phyloP scores from a whole-genome alignment of 495 filamentous ascomycete genomes.

The Penicillium silybi region DNA sequence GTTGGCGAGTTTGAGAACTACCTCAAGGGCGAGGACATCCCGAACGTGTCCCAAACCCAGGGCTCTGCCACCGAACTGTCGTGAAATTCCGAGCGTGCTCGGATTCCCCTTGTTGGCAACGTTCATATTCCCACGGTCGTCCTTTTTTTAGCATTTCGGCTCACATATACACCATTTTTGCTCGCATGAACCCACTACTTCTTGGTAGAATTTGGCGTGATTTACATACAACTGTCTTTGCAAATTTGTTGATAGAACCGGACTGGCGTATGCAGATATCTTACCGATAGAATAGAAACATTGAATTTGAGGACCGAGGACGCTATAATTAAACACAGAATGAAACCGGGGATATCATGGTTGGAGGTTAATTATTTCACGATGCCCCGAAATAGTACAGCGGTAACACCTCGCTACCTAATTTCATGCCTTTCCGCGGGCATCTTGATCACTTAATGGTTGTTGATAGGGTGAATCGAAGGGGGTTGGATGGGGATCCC shows the following conservation, averaged over 20 bases:
- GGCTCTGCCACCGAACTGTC: constrained; percentile 1
- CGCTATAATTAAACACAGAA: neutral
- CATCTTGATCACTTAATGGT: no score
- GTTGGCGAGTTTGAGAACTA: constrained; percentile 84
- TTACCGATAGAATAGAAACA: neutral
- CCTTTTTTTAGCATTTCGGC: constrained; percentile 2
- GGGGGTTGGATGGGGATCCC: no score
- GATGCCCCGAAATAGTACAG: no score
- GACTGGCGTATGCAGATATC: neutral
- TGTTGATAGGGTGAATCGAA: no score
- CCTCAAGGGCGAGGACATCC: constrained; percentile 58
- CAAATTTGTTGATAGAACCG: neutral
- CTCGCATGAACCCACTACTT: neutral
- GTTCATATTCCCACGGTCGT: neutral
- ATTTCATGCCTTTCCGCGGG: no score
- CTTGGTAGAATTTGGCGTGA: neutral
- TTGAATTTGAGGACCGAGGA: neutral
- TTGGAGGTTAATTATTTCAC: no score
- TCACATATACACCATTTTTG: neutral
- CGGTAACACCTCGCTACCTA: no score
- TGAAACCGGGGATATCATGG: no score
- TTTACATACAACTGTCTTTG: neutral
- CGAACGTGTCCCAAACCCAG: constrained; percentile 29
- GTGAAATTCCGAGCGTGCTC: neutral
- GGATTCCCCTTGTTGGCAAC: neutral